A percentile compares a stretch with the other conserved stretches of the same genome.
These are phyloP conservation scores for Rhizopogon vinicolor DNA, from an alignment of 768 basidiomycete genomes.

Conservation along the genomic window DNA sequence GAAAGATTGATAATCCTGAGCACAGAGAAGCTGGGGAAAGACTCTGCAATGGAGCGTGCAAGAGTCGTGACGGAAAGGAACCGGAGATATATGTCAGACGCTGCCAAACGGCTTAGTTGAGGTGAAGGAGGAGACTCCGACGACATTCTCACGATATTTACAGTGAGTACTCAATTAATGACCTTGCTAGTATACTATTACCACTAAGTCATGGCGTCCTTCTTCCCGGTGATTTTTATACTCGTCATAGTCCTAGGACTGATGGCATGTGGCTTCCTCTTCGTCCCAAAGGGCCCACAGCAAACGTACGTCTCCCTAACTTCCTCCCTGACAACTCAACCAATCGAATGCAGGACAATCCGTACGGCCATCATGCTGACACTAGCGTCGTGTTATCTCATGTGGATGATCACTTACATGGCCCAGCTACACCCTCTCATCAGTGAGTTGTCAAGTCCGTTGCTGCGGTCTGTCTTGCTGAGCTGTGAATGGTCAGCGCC, in stretches of 20 bases:
- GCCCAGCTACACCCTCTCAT: conserved; percentile 92
- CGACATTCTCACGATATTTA: too few relatives aligned
- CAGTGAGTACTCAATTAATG: too few relatives aligned
- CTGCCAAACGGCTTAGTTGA: too few relatives aligned
- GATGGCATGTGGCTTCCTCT: conserved; percentile 60
- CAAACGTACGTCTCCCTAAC: conserved; percentile 64
- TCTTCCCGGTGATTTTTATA: conserved; percentile 65
- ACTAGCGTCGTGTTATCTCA: conserved; percentile 81
- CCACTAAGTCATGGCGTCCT: conserved; percentile 50
- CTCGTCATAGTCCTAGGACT: conserved; percentile 62
- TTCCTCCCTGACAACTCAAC: not conserved
- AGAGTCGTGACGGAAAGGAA: too few relatives aligned
- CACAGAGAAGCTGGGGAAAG: too few relatives aligned
- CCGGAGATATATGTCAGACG: too few relatives aligned
- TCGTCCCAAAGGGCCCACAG: conserved; percentile 81
- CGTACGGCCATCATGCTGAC: conserved; percentile 78
- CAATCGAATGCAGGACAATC: conserved; percentile 54
- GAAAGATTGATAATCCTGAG: too few relatives aligned
- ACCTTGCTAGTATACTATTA: too few relatives aligned
- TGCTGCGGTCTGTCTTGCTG: not conserved
- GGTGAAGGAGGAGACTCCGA: too few relatives aligned
- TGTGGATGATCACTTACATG: conserved; percentile 96
- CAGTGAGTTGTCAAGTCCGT: conserved; percentile 39
- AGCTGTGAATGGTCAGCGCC: conserved; percentile 13
- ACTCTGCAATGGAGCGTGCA: too few relatives aligned